A percentile compares a stretch with the other conserved stretches of the same genome.
These are phyloP conservation scores for Mucor mucedo DNA, from an alignment of 371 early-diverging fungal species.

Conservation along the genomic window DNA sequence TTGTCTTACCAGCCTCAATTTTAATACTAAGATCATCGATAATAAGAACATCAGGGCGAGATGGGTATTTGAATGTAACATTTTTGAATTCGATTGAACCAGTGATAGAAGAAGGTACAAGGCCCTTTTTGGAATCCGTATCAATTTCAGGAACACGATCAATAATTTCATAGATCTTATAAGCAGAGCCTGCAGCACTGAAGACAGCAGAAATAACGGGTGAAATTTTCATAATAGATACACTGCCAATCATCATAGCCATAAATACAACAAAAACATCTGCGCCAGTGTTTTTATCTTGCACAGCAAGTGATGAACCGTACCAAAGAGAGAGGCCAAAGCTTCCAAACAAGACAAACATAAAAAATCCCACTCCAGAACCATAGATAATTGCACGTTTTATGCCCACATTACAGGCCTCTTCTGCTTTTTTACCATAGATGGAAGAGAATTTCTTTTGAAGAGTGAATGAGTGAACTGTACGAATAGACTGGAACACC, in stretches of 20 bases:
- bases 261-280: conserved; percentile 73
- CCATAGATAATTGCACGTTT: conserved; percentile 58
- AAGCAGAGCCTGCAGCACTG: conserved; percentile 70
- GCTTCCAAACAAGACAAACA: conserved; percentile 63
- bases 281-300: conserved; percentile 52
- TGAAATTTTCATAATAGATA: conserved; percentile 47
- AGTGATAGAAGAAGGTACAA: conserved; percentile 27
- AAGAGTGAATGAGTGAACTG: conserved; percentile 83
- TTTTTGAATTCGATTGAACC: conserved; percentile 67
- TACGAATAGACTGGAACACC: conserved; percentile 83
- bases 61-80: conserved; percentile 71
- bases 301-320: conserved; percentile 62
- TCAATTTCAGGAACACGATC: conserved; percentile 77
- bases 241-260: conserved; percentile 68
- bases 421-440: conserved; percentile 60
- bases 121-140: conserved; percentile 46
- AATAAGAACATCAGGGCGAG: conserved; percentile 61
- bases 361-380: conserved; percentile 61
- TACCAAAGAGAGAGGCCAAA: conserved; percentile 83
- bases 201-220: conserved; percentile 66
- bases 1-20: conserved; percentile 64
- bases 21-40: conserved; percentile 60
- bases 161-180: conserved; percentile 73
- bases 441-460: conserved; percentile 68
- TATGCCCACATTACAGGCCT: conserved; percentile 60